Evolutionary conservation across 2,329 filamentous ascomycete species (phyloP).

Genomic region (Aureobasidium sp.): DNA sequence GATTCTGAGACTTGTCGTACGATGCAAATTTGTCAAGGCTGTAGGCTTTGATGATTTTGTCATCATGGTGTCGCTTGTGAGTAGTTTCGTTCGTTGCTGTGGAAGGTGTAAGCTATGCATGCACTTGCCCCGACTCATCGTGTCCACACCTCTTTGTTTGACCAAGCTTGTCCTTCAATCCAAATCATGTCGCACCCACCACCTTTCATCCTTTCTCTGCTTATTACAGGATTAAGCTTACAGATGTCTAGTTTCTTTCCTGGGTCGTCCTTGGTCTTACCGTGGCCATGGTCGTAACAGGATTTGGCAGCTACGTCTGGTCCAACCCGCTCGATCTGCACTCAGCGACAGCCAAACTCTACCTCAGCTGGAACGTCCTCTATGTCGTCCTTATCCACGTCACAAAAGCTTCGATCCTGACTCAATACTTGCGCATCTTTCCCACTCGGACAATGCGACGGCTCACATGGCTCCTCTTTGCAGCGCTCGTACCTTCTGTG

Average conservation of each 20-base stretch:
- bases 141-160: not conserved
- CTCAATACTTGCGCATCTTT: slow-evolving; percentile 42
- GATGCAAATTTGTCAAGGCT: slow-evolving; percentile 22
- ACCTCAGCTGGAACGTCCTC: slow-evolving; percentile 25
- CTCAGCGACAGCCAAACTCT: slow-evolving; percentile 20
- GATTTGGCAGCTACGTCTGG: slow-evolving; percentile 4
- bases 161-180: not conserved
- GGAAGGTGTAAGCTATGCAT: not conserved
- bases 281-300: slow-evolving; percentile 13
- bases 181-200: not conserved
- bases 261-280: slow-evolving; percentile 24
- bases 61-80: slow-evolving; percentile 26
- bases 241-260: slow-evolving; percentile 15
- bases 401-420: slow-evolving; percentile 37
- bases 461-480: slow-evolving; percentile 33
- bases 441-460: slow-evolving; percentile 31
- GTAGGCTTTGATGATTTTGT: slow-evolving; percentile 29
- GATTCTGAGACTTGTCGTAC: slow-evolving; percentile 25
- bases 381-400: slow-evolving; percentile 27
- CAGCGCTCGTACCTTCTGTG: slow-evolving; percentile 21
- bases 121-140: not conserved
- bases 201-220: not conserved
- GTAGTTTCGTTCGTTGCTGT: slow-evolving; percentile 14
- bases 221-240: slow-evolving; percentile 10
- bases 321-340: not conserved